Conservation (phyloP, 257 asterid genomes). For the Solanum corneliomulleri region DNA sequence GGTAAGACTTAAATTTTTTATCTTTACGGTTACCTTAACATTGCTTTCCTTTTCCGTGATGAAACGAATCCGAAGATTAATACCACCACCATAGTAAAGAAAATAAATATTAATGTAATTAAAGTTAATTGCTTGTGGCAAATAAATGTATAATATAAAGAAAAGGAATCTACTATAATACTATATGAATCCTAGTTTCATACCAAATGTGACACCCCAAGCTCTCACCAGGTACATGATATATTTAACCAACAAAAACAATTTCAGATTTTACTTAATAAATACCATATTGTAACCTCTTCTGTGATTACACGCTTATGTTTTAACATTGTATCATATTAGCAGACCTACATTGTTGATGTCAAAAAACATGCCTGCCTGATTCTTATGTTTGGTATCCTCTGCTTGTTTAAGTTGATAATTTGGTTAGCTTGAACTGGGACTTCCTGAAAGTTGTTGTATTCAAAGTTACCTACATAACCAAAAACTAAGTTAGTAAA, state of each 20-base stretch:
- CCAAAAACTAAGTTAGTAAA: neutral
- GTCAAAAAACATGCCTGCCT: neutral
- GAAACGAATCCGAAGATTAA: neutral
- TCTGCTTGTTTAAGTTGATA: neutral
- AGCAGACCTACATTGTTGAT: neutral
- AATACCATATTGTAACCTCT: no score
- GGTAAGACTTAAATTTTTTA: neutral
- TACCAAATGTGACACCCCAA: neutral
- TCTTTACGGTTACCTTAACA: neutral
- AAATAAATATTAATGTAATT: neutral
- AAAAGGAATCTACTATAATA: no score
- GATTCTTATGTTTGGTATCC: neutral
- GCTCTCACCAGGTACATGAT: neutral
- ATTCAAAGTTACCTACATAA: neutral
- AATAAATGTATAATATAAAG: neutral
- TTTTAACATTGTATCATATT: no score
- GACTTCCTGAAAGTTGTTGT: neutral
- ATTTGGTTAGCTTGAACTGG: neutral
- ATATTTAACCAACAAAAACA: neutral
- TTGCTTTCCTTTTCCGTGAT: neutral
- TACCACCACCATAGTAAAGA: neutral
- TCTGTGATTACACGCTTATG: neutral
- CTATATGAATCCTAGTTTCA: neutral
- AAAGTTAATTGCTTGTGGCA: neutral
- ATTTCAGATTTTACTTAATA: no score